These are phyloP conservation scores for Sphaerulina musiva DNA, from an alignment of 2,329 filamentous ascomycete genomes.

Conservation along the genomic window DNA sequence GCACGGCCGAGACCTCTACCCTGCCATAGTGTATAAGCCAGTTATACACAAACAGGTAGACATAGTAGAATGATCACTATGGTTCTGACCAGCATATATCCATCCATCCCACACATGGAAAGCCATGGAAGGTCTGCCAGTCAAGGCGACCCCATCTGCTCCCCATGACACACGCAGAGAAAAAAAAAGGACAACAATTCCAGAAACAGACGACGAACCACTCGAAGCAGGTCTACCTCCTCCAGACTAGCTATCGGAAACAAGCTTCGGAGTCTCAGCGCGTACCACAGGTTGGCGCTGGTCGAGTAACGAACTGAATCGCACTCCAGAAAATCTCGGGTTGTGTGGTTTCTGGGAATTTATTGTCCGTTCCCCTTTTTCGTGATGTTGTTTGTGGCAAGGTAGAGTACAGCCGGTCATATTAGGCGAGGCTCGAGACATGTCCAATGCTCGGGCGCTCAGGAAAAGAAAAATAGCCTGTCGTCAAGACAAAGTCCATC, in stretches of 20 bases:
- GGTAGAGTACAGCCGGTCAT: conserved; percentile 9
- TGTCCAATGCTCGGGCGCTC: conserved; percentile 19
- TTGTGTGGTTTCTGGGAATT: conserved; percentile 6
- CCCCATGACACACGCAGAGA: background rate
- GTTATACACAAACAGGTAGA: conserved; percentile 5
- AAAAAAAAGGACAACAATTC: background rate
- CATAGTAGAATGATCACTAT: conserved; percentile 30
- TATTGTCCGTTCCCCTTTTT: background rate
- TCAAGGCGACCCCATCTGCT: conserved; percentile 20
- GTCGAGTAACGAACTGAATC: conserved; percentile 18
- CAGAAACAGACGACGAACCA: conserved; percentile 14
- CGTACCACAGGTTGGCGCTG: conserved; percentile 10
- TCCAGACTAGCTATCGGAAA: conserved; percentile 33
- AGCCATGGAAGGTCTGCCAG: conserved; percentile 14
- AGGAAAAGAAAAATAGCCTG: conserved; percentile 13
- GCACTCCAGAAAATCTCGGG: conserved; percentile 12
- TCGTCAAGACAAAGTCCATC: conserved; percentile 16
- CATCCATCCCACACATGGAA: background rate
- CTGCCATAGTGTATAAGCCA: conserved; percentile 4
- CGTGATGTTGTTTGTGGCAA: conserved; percentile 6
- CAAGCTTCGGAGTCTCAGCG: conserved; percentile 23
- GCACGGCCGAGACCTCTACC: conserved; percentile 1
- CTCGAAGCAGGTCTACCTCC: conserved; percentile 34
- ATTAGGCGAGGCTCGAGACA: conserved; percentile 20
- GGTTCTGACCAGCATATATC: conserved; percentile 15